Percentiles rank a stretch among this genome's conserved stretches.
These are phyloP conservation scores for Yamadazyma triangularis DNA, from an alignment of 1,139 yeast genomes.

Conservation along the genomic window DNA sequence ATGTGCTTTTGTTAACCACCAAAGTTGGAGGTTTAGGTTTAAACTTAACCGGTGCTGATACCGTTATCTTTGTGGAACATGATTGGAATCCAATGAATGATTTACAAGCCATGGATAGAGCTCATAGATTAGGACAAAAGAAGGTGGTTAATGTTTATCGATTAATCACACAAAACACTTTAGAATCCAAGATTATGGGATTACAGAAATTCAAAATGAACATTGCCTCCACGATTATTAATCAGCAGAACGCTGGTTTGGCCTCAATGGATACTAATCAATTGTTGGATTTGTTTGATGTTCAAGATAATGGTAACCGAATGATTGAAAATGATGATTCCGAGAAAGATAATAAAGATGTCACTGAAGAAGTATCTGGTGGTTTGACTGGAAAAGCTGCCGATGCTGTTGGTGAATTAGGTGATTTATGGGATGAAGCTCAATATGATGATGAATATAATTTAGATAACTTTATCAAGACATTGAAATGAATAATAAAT, in stretches of 20 bases:
- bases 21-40: conserved; percentile 98
- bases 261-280: conserved; percentile 97
- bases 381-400: conserved; percentile 64
- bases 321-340: conserved; percentile 25
- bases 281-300: conserved; percentile 82
- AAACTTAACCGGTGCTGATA: conserved; percentile 97
- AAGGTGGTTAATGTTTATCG: conserved; percentile 95
- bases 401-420: conserved; percentile 77
- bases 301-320: conserved; percentile 52
- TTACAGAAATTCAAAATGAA: conserved; percentile 96
- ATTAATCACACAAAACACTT: conserved; percentile 83
- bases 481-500: conserved; percentile 40
- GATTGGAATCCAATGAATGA: conserved; percentile 99
- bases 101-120: conserved; percentile 98
- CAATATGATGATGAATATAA: conserved; percentile 97
- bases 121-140: conserved; percentile 96
- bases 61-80: conserved; percentile 96
- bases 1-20: conserved; percentile 84
- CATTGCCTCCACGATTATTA: conserved; percentile 92
- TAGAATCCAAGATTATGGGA: conserved; percentile 98
- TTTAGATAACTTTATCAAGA: conserved; percentile 85
- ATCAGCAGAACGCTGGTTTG: conserved; percentile 93
- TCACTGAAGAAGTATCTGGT: conserved; percentile 53
- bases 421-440: conserved; percentile 95
- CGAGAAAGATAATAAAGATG: conserved; percentile 20